Evolutionary conservation across 352 stramenopile species (phyloP), one percentile per base, ranked within the genome.

Genomic region (Phytopythium boreale): DNA sequence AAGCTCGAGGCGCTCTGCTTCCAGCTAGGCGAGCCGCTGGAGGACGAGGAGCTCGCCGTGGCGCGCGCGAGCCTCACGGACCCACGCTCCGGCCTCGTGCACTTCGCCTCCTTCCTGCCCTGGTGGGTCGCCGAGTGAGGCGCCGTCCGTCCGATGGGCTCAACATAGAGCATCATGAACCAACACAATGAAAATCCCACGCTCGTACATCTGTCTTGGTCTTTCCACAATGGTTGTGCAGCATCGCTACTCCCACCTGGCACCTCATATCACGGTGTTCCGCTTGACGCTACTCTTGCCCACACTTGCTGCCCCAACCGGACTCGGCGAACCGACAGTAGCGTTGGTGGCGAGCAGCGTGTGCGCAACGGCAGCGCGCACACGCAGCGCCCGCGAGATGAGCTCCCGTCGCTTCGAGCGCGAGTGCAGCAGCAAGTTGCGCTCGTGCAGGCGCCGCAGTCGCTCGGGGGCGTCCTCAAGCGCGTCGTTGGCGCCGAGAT

Each of bases 1-100:
- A 78, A 87, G 62, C 56, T 90, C n/a, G 76, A 83, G 7, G 66
- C 79, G 27, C 70, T 90, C 17, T 87, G 77, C 60, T 88, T 77
- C 49, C 69, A 84, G 47, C 61, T 90, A 31, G 81, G 79, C 26
- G 81, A 90, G 56, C 67, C 71, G 56, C 71, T 90, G 10, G 81
- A 90, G 41, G 65, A 77, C 12, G 81, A 90, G 49, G 81, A 90
- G 57, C 64, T 88, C 1, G 64, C 68, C 6, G 72, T 82, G 47
- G 81, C 79, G 27, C 53, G 64, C 49, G 68, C 77, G 31, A 88
- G 77, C 61, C 72, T 88, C 22, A 64, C 73, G 57, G 75, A 90
- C 59, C 66, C 77, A 0, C 59, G 82, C 37, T 84, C 81, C 0
- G 77, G 75, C 1, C 69, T 90, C 41, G 84, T 90, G 61, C 76